phyloP scores from a whole-genome alignment of 192 early-diverging fungal genomes.

The Funneliformis geosporum region DNA sequence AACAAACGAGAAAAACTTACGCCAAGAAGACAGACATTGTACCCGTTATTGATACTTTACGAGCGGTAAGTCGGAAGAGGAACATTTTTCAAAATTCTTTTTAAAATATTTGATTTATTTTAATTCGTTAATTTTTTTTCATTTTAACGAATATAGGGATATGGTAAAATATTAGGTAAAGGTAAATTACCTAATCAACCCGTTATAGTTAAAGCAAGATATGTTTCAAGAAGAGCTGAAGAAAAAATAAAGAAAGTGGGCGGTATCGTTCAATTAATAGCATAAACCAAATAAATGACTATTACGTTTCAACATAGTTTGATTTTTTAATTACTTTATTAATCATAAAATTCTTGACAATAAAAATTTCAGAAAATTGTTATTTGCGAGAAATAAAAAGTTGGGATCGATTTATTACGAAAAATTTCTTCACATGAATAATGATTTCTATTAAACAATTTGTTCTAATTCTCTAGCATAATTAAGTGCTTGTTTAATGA shows the following conservation, averaged over 20 bases:
- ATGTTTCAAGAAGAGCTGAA: conserved; percentile 90
- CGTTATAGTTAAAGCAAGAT: conserved; percentile 94
- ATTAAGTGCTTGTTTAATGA: conserved; percentile 80
- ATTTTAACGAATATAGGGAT: conserved; percentile 63
- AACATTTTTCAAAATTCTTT: not conserved
- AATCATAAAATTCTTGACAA: too few species aligned
- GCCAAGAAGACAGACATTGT: conserved; percentile 83
- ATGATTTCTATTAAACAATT: conserved; percentile 70
- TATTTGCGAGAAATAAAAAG: too few species aligned
- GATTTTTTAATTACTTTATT: too few species aligned
- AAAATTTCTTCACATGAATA: too few species aligned
- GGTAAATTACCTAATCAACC: conserved; percentile 86
- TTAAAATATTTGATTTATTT: not conserved
- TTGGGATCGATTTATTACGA: too few species aligned
- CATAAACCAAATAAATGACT: conserved; percentile 37
- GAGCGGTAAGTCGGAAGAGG: conserved; percentile 43
- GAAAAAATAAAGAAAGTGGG: conserved; percentile 98
- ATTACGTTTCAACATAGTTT: too few species aligned
- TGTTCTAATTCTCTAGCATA: conserved; percentile 96
- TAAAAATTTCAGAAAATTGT: too few species aligned
- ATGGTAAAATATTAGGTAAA: conserved; percentile 95
- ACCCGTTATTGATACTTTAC: conserved; percentile 89
- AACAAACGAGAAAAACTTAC: conserved; percentile 80
- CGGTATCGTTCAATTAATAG: conserved; percentile 73
- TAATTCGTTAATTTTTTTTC: conserved; percentile 17